Percentiles rank a stretch among this genome's conserved stretches.
These are phyloP conservation scores for Mollisia scopiformis DNA, from an alignment of 2,329 filamentous ascomycete genomes.

Conservation along the genomic window DNA sequence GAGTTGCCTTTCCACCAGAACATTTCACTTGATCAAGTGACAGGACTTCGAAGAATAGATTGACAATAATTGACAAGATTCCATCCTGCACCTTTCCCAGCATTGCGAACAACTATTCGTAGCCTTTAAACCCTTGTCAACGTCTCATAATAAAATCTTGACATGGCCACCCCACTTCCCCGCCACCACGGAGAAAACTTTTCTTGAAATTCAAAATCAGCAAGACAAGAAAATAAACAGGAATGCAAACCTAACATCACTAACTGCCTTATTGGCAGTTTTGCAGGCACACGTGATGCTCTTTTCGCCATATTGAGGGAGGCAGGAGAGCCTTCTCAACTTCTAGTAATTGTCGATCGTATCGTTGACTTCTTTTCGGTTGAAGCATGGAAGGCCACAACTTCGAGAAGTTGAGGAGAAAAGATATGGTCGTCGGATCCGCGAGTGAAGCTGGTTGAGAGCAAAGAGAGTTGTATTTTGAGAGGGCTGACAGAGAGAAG, in stretches of 20 bases:
- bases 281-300: conserved; percentile 43
- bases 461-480: neutral
- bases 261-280: conserved; percentile 77
- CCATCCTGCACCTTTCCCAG: neutral
- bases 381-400: conserved; percentile 24
- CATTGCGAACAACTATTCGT: neutral
- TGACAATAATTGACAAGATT: neutral
- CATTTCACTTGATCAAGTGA: conserved; percentile 1
- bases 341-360: conserved; percentile 16
- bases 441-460: neutral
- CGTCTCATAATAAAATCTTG: neutral
- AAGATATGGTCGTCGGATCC: neutral
- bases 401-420: neutral
- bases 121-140: neutral
- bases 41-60: neutral
- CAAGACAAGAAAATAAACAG: neutral
- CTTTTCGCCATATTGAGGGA: conserved; percentile 27
- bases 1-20: neutral
- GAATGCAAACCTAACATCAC: conserved; percentile 71
- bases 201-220: neutral
- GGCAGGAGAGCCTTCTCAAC: conserved; percentile 19
- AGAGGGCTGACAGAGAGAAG: neutral
- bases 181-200: neutral
- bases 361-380: conserved; percentile 6
- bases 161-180: conserved; percentile 2